Evolutionary conservation across 2,329 filamentous ascomycete genomes (phyloP), one percentile per base, ranked within the genome.

Genomic region (Fusarium brevicatenulatum): DNA sequence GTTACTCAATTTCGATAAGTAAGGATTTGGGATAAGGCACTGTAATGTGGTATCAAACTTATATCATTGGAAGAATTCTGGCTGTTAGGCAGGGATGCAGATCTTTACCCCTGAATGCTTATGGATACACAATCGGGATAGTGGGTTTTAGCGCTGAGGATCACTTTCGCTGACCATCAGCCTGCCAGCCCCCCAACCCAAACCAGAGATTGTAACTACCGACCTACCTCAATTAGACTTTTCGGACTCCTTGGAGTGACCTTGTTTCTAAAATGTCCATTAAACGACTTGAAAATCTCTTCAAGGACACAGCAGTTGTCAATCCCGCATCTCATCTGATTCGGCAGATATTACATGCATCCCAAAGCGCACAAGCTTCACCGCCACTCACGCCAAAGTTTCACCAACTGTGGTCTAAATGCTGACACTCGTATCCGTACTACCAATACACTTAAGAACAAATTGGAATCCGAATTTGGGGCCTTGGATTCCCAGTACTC

Each of bases 21-120:
- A 23, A 23, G 21, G 5, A 5, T 16, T 19, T 12, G 0, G 3
- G 23, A 3, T 19, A 19, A 46, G 11, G 11, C 23, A 1, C 25
- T 47, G 19, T 9, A 6, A 15, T 21, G 23, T 25, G 23, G n/a
- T 4, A 19, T 4, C 12, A 44, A 9, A 2, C 10, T 8, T 11
- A 8, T 11, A 3, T 43, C 2, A 23, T 23, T 23, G 15, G 13
- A 8, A 7, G 6, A 15, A 9, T n/a, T 18, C 11, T 43, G 2
- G 42, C 15, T 43, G 9, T 43, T 43, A 4, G 40, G 2, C 42
- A 12, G 16, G 25, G 44, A 28, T 47, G 19, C 44, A 30, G 44
- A 21, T 47, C 44, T 0, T 30, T 21, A 21, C 25, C 44, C 25
- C 25, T 47, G 12, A 47, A 16, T 28, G 25, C 25, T 28, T 47